phyloP scores from a whole-genome alignment of 116 monocot species.

The Posidonia oceanica region DNA sequence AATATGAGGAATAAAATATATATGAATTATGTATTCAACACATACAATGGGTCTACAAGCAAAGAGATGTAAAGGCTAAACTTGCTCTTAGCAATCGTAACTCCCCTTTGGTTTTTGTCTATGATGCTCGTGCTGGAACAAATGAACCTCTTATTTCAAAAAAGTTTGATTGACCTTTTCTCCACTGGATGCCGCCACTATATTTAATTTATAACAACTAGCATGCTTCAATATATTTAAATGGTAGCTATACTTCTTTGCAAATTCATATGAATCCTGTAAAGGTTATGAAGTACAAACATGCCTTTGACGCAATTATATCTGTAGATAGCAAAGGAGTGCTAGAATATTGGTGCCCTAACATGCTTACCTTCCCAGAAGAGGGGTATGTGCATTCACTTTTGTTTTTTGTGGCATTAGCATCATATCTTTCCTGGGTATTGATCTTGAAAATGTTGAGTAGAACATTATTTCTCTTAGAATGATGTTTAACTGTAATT shows the following conservation, averaged over 20 bases:
- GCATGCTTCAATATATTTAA: neutral
- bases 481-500: no score
- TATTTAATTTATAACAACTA: neutral
- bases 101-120: conserved; percentile 61
- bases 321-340: conserved; percentile 85
- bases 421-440: no score
- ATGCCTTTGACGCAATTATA: conserved; percentile 62
- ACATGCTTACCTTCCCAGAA: conserved; percentile 72
- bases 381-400: conserved; percentile 22
- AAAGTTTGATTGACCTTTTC: conserved; percentile 29
- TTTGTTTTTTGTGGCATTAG: neutral
- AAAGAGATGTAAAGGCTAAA: conserved; percentile 88
- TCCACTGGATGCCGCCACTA: neutral
- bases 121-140: conserved; percentile 72
- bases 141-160: conserved; percentile 77
- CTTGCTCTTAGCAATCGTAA: conserved; percentile 75
- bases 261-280: conserved; percentile 75
- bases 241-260: neutral
- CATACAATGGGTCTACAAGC: conserved; percentile 84
- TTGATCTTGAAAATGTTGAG: neutral
- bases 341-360: conserved; percentile 85
- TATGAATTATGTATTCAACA: no score
- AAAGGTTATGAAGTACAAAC: conserved; percentile 83
- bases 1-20: no score
- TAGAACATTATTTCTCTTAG: no score